A percentile compares a stretch with the other conserved stretches of the same genome.
Conservation (phyloP, 2,329 filamentous ascomycete genomes). For the Claviceps lovelessii region DNA sequence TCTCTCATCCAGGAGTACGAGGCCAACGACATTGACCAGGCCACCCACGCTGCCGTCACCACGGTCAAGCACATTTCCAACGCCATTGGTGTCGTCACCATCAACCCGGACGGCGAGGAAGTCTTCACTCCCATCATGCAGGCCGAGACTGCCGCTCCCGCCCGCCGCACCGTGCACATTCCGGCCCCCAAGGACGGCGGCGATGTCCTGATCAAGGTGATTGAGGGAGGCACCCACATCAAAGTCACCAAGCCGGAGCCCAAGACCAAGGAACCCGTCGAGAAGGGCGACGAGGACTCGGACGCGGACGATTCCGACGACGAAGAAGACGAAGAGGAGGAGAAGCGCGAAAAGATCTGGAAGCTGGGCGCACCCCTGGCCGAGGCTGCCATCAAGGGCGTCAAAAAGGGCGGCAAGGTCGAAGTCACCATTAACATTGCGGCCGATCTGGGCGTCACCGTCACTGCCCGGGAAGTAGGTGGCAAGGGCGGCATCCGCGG, state of each 20-base stretch:
- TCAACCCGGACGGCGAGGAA: constrained; percentile 44
- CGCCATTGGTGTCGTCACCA: constrained; percentile 72
- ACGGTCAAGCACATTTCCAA: constrained; percentile 81
- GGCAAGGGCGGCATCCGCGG: constrained; percentile 73
- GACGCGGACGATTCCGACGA: constrained; percentile 48
- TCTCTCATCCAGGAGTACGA: constrained; percentile 92
- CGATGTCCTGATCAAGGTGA: constrained; percentile 75
- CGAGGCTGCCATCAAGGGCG: constrained; percentile 67
- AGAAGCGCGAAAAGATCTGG: constrained; percentile 81
- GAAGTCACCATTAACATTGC: constrained; percentile 86
- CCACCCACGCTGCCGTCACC: constrained; percentile 86
- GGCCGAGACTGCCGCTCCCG: constrained; percentile 78
- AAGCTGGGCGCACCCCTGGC: constrained; percentile 72
- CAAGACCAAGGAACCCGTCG: constrained; percentile 57
- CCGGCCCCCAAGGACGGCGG: constrained; percentile 64
- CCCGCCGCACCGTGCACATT: constrained; percentile 71
- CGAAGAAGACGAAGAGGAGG: constrained; percentile 65
- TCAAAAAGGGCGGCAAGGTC: constrained; percentile 81
- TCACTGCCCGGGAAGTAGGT: constrained; percentile 75
- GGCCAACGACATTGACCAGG: constrained; percentile 83
- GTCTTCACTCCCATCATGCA: constrained; percentile 70
- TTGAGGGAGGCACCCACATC: constrained; percentile 80
- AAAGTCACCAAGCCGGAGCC: constrained; percentile 81
- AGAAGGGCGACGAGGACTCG: constrained; percentile 39
- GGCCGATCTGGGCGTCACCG: constrained; percentile 62